Evolutionary conservation across 345 rosid species (phyloP), one percentile per base, ranked within the genome.

Genomic region (Crucihimalaya himalaica): DNA sequence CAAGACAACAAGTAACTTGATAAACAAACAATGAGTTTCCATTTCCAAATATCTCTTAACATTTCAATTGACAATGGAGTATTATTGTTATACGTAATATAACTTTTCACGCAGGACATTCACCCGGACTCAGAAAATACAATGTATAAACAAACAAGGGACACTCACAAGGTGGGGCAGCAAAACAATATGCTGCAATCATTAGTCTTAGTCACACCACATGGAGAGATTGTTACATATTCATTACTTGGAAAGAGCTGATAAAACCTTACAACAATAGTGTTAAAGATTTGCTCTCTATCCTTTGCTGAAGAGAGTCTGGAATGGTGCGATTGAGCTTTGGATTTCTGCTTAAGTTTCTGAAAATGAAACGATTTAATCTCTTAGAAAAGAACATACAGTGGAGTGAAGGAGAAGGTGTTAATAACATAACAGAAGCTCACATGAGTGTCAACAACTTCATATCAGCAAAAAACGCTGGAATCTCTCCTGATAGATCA

Each of bases 361-460:
- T 68, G 39, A 6, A 6, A 20, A 8, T 23, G 12, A 67, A 20
- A 65, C 1, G 0, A 12, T 1, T 11, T 0, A 51, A 21, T 21
- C 8, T 25, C 9, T 42, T 2, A 3, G 3, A 42, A 0, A 11
- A 40, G 31, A 21, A 61, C 47, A 5, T 6, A 62, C 3, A 62
- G 21, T n/a, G 2, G n/a, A 23, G 25, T 5, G 6, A 23, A 12
- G 3, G 32, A 62, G 67, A 42, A 2, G 20, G 4, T 21, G 12
- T 2, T 23, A 16, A 25, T 11, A 12, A 37, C 12, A 25, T n/a
- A n/a, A 37, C 1, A 39, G 52, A 40, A 62, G 16, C 92, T 81
- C 68, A 85, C 87, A 88, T 52, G 61, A 66, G 5, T 53, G 42
- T 83, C 66, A 87, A 58, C 42, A 52, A 72, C n/a, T 75, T 18